phyloP scores from a whole-genome alignment of 1,284 basidiomycete genomes.

The Exobasidium cylindrosporum region DNA sequence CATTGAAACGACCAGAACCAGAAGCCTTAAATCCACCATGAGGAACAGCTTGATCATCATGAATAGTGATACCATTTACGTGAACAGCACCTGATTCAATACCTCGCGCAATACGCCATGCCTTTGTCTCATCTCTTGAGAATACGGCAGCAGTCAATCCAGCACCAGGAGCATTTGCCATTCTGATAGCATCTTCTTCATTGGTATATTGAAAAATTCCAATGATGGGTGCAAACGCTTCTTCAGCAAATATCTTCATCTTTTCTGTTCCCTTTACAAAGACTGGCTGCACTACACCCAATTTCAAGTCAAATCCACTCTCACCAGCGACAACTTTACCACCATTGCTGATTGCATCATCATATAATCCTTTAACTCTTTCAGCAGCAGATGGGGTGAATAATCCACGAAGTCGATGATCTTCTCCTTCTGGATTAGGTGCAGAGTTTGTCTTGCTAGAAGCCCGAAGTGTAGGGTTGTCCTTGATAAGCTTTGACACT shows the following conservation, averaged over 20 bases:
- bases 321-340: constrained; percentile 62
- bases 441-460: constrained; percentile 27
- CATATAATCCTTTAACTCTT: constrained; percentile 60
- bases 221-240: constrained; percentile 18
- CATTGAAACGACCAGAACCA: constrained; percentile 22
- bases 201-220: constrained; percentile 10
- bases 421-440: constrained; percentile 11
- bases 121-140: constrained; percentile 15
- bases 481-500: constrained; percentile 50
- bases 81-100: constrained; percentile 23
- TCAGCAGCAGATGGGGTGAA: constrained; percentile 62
- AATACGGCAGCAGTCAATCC: constrained; percentile 17
- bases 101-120: constrained; percentile 9
- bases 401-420: constrained; percentile 57
- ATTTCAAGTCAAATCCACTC: constrained; percentile 47
- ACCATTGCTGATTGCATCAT: constrained; percentile 62
- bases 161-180: constrained; percentile 14
- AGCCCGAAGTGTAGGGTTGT: constrained; percentile 10
- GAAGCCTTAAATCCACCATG: constrained; percentile 19
- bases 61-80: constrained; percentile 19
- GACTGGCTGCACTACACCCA: constrained; percentile 63
- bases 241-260: constrained; percentile 56
- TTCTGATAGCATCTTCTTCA: constrained; percentile 17
- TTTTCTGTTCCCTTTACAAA: constrained; percentile 60
- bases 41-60: constrained; percentile 18